Percentiles rank a stretch among this genome's conserved stretches.
These are phyloP conservation scores for Acanthochlamys bracteata DNA, from an alignment of 106 monocot species.

Conservation along the genomic window DNA sequence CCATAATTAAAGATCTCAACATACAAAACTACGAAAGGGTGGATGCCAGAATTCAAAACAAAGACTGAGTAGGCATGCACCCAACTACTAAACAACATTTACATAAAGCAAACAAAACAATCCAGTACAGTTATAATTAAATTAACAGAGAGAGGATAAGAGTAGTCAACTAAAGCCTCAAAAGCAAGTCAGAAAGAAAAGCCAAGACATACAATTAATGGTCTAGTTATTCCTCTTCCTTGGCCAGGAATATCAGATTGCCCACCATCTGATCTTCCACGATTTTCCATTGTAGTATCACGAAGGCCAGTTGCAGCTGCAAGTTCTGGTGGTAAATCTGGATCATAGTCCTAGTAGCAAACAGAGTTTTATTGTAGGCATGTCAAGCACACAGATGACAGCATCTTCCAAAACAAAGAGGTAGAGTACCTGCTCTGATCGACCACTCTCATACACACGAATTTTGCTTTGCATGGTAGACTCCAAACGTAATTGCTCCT, in stretches of 20 bases:
- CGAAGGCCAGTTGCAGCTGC: conserved; percentile 86
- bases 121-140: too few species aligned
- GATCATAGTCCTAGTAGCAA: conserved; percentile 69
- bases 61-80: too few species aligned
- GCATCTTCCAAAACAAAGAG: background rate
- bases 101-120: too few species aligned
- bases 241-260: conserved; percentile 48
- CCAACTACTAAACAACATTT: too few species aligned
- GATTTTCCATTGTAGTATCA: conserved; percentile 44
- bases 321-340: conserved; percentile 98
- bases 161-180: background rate
- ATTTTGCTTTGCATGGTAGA: conserved; percentile 98
- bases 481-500: conserved; percentile 91
- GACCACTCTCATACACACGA: conserved; percentile 91
- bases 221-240: conserved; percentile 37
- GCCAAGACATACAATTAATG: conserved; percentile 48
- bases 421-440: conserved; percentile 65
- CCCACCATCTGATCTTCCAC: conserved; percentile 40
- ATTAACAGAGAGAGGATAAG: too few species aligned
- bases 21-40: too few species aligned
- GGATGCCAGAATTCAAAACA: too few species aligned
- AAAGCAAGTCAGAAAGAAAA: conserved; percentile 2
- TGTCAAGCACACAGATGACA: background rate
- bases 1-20: background rate
- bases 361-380: background rate